Evolutionary conservation across 768 basidiomycete genomes (phyloP).

Genomic region (Coprinopsis marcescibilis): DNA sequence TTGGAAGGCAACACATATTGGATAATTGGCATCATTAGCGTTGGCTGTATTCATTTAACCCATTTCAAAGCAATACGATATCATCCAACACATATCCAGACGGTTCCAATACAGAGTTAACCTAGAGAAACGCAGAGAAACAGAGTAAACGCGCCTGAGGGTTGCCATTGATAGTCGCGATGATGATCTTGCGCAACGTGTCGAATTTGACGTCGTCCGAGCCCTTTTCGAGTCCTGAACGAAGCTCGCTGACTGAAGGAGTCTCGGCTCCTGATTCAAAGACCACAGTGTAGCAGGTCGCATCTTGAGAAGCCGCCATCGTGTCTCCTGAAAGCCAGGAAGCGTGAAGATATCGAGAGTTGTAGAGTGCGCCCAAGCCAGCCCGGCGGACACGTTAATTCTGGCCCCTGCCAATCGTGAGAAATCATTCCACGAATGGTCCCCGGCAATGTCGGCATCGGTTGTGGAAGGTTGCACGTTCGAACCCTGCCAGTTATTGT

Average conservation of each 20-base stretch:
- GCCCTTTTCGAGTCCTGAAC: constrained; percentile 85
- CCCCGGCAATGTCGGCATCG: too few relatives aligned
- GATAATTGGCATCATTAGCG: constrained; percentile 94
- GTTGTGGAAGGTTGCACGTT: too few relatives aligned
- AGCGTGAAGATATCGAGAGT: constrained; percentile 8
- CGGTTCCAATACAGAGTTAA: not conserved
- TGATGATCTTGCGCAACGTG: constrained; percentile 90
- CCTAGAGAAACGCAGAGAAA: not conserved
- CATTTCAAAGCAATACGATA: too few relatives aligned
- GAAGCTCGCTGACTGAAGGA: constrained; percentile 77
- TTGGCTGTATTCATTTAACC: constrained; percentile 48
- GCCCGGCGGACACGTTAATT: too few relatives aligned
- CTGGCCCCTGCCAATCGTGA: too few relatives aligned
- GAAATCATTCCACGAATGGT: too few relatives aligned
- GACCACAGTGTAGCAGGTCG: constrained; percentile 74
- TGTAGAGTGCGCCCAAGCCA: too few relatives aligned
- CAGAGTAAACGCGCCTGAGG: constrained; percentile 56
- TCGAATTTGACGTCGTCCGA: constrained; percentile 96
- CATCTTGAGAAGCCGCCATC: constrained; percentile 45
- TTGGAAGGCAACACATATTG: constrained; percentile 95
- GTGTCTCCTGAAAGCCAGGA: too few relatives aligned
- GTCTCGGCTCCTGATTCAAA: constrained; percentile 68
- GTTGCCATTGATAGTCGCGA: constrained; percentile 92
- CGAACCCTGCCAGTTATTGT: too few relatives aligned
- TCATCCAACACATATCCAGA: too few relatives aligned